Evolutionary conservation across 331 rosid species (phyloP), one percentile per base, ranked within the genome.

Genomic region (Quercus lobata): DNA sequence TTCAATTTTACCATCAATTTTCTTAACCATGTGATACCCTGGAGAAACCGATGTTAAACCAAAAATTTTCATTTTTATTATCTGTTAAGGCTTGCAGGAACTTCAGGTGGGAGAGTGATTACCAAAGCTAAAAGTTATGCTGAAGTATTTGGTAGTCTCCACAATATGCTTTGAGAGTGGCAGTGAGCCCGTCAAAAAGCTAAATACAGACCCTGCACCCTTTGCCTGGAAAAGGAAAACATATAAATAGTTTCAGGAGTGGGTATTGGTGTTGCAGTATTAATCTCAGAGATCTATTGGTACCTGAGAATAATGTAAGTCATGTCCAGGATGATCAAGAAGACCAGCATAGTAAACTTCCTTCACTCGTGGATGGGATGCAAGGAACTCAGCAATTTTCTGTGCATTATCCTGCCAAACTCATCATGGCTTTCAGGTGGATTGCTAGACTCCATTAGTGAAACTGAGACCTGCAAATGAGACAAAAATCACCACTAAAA

Each of bases 61-160:
- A 53, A 61, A 27, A 14, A 27, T 25, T 16, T 19, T 11, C 25
- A 19, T 35, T 49, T 54, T 68, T 16, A 46, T 57, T 14, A 58
- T 35, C 79, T 60, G 21, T 30, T 61, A 7, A 25, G 24, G 76
- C 22, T 8, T 60, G 12, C 21, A 24, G 57, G 54, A 56, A 80
- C 57, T 37, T 21, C 14, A 1, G 18, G 34, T 7, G 22, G 80
- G 77, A 66, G 74, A 76, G 63, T 49, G 37, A 84, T 87, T 90
- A 95, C 98, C 97, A 76, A 93, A 95, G 84, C 99, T 95, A 79
- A 95, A 98, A 6, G 98, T 88, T 77, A 95, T 81, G 90, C 97
- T 91, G 89, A 88, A 95, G 90, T 90, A 95, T 78, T 89, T 90
- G 83, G 96, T 91, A 61, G 87, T 84, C 87, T 95, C 96, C 49